Evolutionary conservation across 768 basidiomycete species (phyloP), one percentile per base, ranked within the genome.

Genomic region (Guyanaporus albipodus): DNA sequence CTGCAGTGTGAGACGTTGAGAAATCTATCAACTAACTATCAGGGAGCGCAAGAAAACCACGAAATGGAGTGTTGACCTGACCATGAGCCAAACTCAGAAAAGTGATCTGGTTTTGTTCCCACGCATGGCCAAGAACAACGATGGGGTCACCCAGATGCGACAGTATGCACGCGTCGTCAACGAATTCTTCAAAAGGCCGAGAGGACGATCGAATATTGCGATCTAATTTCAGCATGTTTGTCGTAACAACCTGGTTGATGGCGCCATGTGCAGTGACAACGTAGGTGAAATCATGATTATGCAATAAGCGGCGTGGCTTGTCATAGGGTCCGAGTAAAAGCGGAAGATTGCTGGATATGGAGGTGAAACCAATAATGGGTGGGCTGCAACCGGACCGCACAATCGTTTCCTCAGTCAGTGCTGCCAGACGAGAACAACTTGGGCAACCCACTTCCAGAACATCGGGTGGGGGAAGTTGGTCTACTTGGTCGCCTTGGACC

Each of bases 101-200:
- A 27, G 67, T 57, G 15, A 71, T 50, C 45, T 71, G 71, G 28
- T 62, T 47, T 39, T 61, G 59, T 40, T 71, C 67, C 28, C 73
- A 66, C 10, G 61, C 63, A 48, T 74, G 73, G 7, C 66, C 73
- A 0, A 75, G 60, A n/a, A 73, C 47, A 10, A 69, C 39, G 23
- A 67, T 21, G 22, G 59, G 46, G 3, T 55, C 55, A 42, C 59
- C 54, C 7, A 59, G 57, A 21, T 55, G 47, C 6, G 44, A 43
- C 27, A 75, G 34, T 8, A 73, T 38, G 46, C 74, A 77, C 6
- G 71, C 70, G 48, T 75, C 77, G 24, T 76, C 71, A 19, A 78
- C 58, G 18, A 54, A 53, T 26, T 69, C 73, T 49, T 62, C 59
- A 1, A 49, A 48, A 11, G 55, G 59, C 23, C 29, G 48, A 40